These are phyloP conservation scores for Cryptococcus amylolentus DNA, from an alignment of 1,284 basidiomycete species.

Conservation along the genomic window DNA sequence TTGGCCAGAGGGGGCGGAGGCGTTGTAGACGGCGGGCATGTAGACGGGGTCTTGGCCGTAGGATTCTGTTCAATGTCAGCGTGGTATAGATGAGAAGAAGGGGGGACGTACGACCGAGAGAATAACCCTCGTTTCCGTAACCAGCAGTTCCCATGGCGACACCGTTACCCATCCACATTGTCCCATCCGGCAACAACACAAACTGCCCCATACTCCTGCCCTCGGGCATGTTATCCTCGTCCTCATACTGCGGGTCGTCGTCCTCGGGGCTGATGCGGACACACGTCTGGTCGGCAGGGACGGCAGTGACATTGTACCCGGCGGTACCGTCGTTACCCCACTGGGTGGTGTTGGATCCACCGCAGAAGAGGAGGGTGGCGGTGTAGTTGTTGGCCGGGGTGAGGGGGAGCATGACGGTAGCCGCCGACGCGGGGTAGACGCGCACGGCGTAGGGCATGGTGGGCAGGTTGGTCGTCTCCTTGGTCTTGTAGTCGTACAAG, in stretches of 20 bases:
- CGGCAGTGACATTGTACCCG: constrained; percentile 49
- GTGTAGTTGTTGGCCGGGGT: constrained; percentile 84
- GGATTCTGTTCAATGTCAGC: constrained; percentile 20
- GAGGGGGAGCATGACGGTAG: constrained; percentile 82
- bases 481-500: constrained; percentile 63
- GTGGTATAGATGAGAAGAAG: neutral
- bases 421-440: constrained; percentile 90
- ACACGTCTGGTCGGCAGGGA: constrained; percentile 49
- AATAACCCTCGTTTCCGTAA: constrained; percentile 50
- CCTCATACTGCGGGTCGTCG: constrained; percentile 56
- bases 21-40: constrained; percentile 60
- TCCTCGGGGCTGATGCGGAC: constrained; percentile 72
- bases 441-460: constrained; percentile 62
- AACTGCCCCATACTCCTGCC: constrained; percentile 80
- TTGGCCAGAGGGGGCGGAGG: constrained; percentile 57
- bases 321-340: constrained; percentile 48
- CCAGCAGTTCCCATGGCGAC: constrained; percentile 64
- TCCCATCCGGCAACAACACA: constrained; percentile 47
- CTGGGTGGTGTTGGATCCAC: constrained; percentile 62
- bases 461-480: constrained; percentile 37
- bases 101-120: constrained; percentile 26
- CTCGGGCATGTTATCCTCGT: constrained; percentile 68
- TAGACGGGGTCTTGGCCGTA: constrained; percentile 49
- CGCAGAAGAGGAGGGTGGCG: constrained; percentile 83
- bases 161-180: constrained; percentile 63